Base-by-base conservation (phyloP, 495 filamentous ascomycete species). In the Daldinia loculata region DNA sequence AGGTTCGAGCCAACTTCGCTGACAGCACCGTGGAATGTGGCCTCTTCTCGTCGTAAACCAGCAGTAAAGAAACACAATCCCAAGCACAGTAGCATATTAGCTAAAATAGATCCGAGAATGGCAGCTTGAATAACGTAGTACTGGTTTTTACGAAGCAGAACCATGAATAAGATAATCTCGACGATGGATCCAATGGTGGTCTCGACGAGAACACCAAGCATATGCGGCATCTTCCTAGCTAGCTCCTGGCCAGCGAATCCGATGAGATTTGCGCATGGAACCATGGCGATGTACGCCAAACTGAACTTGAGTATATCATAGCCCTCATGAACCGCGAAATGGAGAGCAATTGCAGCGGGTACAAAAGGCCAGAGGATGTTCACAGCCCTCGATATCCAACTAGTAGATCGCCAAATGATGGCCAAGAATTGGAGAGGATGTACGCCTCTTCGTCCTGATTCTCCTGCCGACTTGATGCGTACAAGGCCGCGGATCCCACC, bases 241-340 rank as follows among this genome's bases (percentile, higher is more conserved):
- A 97, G 78, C 76, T 96, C 91, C 71, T 92, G 89, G 6, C 92
- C 91, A 6, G 91, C 91, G 75, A 97, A 97, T 0, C 93, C 93
- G 29, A 97, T 84, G 56, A 97, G 78, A 71, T 97, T 97, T 51
- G 94, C 94, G 32, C 90, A 89, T 3, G 94, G 94, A 4, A 97
- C 86, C 90, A 98, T 98, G 60, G 85, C 83, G 43, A 87, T 79
- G 48, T 85, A 85, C 6, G 78, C 67, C 5, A 84, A 74, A 26
- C 77, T 76, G 55, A 84, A 85, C n/a, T 78, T 80, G 19, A 78
- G 66, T 3, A 81, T 67, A 29, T 79, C 34, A 38, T 93, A 84
- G 53, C 93, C 52, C 0, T 74, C 67, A 50, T 4, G 34, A 36
- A 75, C 12, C 34, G 75, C 71, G 24, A 17, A 17, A 38, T 80